phyloP scores from a whole-genome alignment of 129 eudicot species.

The Tagetes erecta region DNA sequence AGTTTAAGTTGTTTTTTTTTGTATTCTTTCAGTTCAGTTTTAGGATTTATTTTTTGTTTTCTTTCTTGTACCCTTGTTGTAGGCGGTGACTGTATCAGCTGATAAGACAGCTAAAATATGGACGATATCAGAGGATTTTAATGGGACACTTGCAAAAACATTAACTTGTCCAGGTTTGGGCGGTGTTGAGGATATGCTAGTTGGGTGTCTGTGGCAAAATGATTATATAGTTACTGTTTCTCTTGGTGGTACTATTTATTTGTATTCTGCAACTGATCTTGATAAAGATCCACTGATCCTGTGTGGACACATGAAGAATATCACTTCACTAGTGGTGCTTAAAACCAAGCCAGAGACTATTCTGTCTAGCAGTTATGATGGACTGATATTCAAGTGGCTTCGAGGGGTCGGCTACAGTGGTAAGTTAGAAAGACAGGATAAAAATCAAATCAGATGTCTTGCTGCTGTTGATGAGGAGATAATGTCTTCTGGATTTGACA shows the following conservation, averaged over 20 bases:
- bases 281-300: constrained; percentile 65
- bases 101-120: constrained; percentile 93
- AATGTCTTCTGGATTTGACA: constrained; percentile 78
- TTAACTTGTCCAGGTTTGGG: constrained; percentile 72
- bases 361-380: constrained; percentile 89
- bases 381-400: constrained; percentile 74
- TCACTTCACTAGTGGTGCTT: constrained; percentile 64
- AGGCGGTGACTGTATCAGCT: constrained; percentile 93
- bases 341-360: constrained; percentile 56
- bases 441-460: constrained; percentile 80
- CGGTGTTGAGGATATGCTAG: constrained; percentile 93
- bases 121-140: constrained; percentile 76
- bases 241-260: constrained; percentile 85
- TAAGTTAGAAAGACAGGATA: constrained; percentile 63
- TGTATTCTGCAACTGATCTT: constrained; percentile 76
- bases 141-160: constrained; percentile 64
- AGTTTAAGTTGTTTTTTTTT: constrained; percentile 7
- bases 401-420: constrained; percentile 75
- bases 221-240: constrained; percentile 78
- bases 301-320: constrained; percentile 92
- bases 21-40: constrained; percentile 5
- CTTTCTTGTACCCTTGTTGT: constrained; percentile 14
- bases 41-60: not conserved
- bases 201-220: constrained; percentile 96
- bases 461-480: constrained; percentile 75